Evolutionary conservation across 495 filamentous ascomycete genomes (phyloP), one percentile per base, ranked within the genome.

Genomic region (Penicillium antarcticum): DNA sequence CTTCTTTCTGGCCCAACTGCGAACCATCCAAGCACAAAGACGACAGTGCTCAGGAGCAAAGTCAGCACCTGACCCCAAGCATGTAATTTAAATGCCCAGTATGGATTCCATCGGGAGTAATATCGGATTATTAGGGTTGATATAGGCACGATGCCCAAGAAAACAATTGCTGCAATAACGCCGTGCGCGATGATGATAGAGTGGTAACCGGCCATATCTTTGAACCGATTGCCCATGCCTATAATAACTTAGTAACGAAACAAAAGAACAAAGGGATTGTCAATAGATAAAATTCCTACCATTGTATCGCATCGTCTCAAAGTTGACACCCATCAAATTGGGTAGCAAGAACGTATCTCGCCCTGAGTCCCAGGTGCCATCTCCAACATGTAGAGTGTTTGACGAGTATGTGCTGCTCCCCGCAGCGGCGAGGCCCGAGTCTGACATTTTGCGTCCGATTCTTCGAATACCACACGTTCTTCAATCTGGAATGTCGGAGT

Each of bases 261-360:
- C 5, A 24, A 16, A 18, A 45, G 31, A 4, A 10, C 26, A 29
- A 29, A 29, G 26, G 5, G 26, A 29, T 18, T 33, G 19, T 49
- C 8, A 17, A 12, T 21, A 32, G 23, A 10, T 21, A 8, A 19
- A 3, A 12, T 23, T 11, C 13, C 1, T 7, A 94, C 91, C 91
- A 83, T 96, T 96, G 71, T 95, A 95, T 69, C 80, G 83, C 86
- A 91, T 96, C n/a, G 91, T 96, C 45, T 86, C 89, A 69, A 92
- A 91, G 68, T 96, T 95, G 13, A 95, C 65, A 2, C 91, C 91
- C 65, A 87, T 78, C 33, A 96, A 69, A 71, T 94, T 94, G 19
- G 91, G 91, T 39, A 96, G 71, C 41, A 96, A 77, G 69, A 96
- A 96, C 8, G 85, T 87, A 69, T 96, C 91, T 67, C 86, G 82